These are phyloP conservation scores for Ichthyophthirius multifiliis DNA, from an alignment of 169 alveolate species.

Conservation along the genomic window DNA sequence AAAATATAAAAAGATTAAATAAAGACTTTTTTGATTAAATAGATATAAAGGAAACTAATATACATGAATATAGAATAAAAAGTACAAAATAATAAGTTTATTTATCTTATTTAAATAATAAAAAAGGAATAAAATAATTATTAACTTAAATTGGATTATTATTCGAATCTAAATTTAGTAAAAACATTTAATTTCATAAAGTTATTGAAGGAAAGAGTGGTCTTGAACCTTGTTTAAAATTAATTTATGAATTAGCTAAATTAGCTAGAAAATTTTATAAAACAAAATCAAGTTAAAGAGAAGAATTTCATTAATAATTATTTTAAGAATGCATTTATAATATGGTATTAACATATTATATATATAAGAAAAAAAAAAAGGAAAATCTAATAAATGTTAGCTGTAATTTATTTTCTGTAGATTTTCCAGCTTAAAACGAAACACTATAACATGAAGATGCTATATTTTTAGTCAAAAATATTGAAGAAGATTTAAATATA, in stretches of 20 bases:
- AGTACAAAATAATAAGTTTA: neutral
- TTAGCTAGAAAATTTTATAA: neutral
- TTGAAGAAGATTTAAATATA: neutral
- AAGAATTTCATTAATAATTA: neutral
- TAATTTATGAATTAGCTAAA: neutral
- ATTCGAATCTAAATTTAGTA: neutral
- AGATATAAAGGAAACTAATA: neutral
- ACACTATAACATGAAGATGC: neutral
- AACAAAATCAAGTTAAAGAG: neutral
- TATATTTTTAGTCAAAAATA: neutral
- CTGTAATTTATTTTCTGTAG: neutral
- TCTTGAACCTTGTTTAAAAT: neutral
- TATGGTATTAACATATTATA: neutral
- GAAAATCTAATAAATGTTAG: neutral
- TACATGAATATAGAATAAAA: neutral
- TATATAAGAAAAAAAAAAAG: neutral
- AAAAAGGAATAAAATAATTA: neutral
- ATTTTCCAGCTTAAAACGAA: neutral
- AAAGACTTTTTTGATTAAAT: neutral
- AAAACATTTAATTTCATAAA: neutral
- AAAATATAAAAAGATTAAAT: neutral
- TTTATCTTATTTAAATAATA: neutral
- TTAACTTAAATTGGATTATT: neutral
- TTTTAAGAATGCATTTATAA: neutral
- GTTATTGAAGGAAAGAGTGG: slow-evolving; percentile 8